Base-by-base conservation (phyloP, 805 yeast genomes). In the Ogataea corticis region DNA sequence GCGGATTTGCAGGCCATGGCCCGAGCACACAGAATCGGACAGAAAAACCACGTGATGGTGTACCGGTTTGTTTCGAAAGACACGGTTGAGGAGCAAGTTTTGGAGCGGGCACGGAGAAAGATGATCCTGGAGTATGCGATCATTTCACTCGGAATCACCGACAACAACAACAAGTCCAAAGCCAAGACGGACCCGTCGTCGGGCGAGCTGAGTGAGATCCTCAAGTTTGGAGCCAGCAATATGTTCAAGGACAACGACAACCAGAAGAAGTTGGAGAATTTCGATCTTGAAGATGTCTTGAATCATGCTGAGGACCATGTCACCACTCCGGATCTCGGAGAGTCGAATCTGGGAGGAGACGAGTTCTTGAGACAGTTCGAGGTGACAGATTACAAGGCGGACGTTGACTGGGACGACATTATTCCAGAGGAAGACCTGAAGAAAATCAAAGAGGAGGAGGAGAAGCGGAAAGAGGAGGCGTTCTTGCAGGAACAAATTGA, bases 1-100 rank as follows among this genome's bases (percentile, higher is more conserved):
- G 99, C 99, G 0, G 99, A 94, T 75, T 73, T 94, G 59, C 99
- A 94, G 69, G 99, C 99, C 1, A 94, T 94, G 99, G 99, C 99
- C 0, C 82, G 99, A 69, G 99, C 99, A 2, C 99, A 94, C 70
- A 83, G 99, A 73, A 94, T 94, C 63, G 99, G 99, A n/a, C 99
- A 94, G 66, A 94, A 91, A 68, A 90, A 88, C 58, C 99, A 94
- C 68, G 99, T 94, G 30, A 88, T 89, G 82, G 98, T 94, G 14
- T 94, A 94, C 64, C 75, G 99, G 62, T 87, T 94, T 70, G 98
- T 94, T n/a, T 85, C 96, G 47, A 94, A 94, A 59, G 99, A 94
- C 59, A 94, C 99, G 0, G 96, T 94, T 12, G 99, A 94, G 66
- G 99, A 94, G 66, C 96, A 94, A 63, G 96, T 94, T 49, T 72